phyloP scores from a whole-genome alignment of 495 filamentous ascomycete species.

The Hyaloscypha bicolor region DNA sequence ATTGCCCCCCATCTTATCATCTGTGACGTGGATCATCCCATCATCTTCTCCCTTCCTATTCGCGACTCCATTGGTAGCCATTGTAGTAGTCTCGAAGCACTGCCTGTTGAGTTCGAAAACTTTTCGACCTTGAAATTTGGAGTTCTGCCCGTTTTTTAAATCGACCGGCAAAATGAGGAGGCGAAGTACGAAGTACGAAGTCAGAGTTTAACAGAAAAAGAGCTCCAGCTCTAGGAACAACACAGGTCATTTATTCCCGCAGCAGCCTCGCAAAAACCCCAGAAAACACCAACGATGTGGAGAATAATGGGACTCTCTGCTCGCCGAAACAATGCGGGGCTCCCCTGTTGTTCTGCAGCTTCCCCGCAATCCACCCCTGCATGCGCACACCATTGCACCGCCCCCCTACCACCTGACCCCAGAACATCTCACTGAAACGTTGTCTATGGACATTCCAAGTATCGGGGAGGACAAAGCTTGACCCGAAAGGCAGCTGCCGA shows the following conservation, averaged over 20 bases:
- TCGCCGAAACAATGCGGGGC: not conserved
- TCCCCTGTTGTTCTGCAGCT: not conserved
- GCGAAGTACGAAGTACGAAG: not conserved
- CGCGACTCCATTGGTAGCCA: not conserved
- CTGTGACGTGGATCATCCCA: not conserved
- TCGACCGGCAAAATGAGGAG: not conserved
- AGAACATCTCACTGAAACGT: not conserved
- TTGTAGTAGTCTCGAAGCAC: not conserved
- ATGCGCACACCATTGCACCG: not conserved
- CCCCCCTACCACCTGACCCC: not conserved
- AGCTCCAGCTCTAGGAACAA: not conserved
- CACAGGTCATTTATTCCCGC: not conserved
- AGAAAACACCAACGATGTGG: not conserved
- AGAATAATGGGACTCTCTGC: not conserved
- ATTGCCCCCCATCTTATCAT: conserved; percentile 1
- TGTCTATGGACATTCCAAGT: not conserved
- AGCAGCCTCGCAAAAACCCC: not conserved
- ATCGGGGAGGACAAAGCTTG: not conserved
- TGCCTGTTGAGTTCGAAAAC: not conserved
- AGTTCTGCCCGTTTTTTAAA: not conserved
- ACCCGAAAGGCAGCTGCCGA: not conserved
- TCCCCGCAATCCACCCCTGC: conserved; percentile 9
- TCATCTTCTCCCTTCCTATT: not conserved
- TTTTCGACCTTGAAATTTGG: not conserved
- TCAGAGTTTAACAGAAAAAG: not conserved